Evolutionary conservation across 169 alveolate genomes (phyloP), one percentile per base, ranked within the genome.

Genomic region (Ichthyophthirius multifiliis): DNA sequence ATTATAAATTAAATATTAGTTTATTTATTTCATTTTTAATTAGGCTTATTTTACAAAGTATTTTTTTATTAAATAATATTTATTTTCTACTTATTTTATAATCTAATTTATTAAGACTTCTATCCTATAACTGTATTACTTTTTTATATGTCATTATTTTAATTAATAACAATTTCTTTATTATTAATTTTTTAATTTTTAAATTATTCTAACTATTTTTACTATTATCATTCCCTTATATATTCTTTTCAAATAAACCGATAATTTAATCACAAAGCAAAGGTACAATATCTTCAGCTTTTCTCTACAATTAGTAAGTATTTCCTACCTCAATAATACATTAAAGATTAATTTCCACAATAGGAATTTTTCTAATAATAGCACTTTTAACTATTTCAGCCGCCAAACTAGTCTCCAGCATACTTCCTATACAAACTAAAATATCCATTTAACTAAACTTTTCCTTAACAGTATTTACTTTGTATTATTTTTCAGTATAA

Each of bases 241-340:
- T 27, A 55, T 55, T 27, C 18, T 55, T 27, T 55, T 55, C 31
- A 23, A 27, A 27, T 20, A 55, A 55, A 3, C 31, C 71, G 43
- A 55, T 55, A 27, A 55, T 23, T 20, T 15, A 6, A 55, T 55
- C 71, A 9, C 71, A 55, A 12, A 55, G 31, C 31, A 27, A 1
- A 27, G 71, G 71, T 20, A 55, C 71, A 4, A 55, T 39, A 27
- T 55, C 71, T 27, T 55, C 71, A 15, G 71, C 71, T 55, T 55
- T 55, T 55, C 71, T 39, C 31, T 55, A 27, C 5, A 55, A 39
- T n/a, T n/a, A 27, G 34, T 55, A 18, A 55, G 34, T n/a, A 3
- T 39, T 39, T 55, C 71, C 71, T 55, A 27, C 31, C 31, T 55
- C 23, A 15, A 55, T 55, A 2, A 55, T 39, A 2, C 43, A 39